Evolutionary conservation across 2,329 filamentous ascomycete species (phyloP).

Genomic region (Diaporthe velutina): DNA sequence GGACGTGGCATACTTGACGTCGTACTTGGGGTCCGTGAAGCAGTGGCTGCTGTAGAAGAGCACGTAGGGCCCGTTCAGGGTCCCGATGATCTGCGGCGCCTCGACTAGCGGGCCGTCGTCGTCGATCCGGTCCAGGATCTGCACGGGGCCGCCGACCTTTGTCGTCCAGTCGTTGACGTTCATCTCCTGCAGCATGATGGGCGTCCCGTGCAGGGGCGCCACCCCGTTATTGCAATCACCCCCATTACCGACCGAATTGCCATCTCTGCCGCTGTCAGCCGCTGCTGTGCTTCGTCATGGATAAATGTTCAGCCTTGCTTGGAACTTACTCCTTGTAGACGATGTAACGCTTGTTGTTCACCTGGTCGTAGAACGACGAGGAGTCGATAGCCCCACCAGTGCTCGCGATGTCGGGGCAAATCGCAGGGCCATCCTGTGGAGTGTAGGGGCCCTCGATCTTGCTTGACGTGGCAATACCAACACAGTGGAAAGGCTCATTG

Average conservation of each 20-base stretch:
- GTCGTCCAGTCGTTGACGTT: conserved; percentile 65
- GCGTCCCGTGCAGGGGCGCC: conserved; percentile 60
- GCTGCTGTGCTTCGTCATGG: neutral
- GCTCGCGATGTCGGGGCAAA: conserved; percentile 61
- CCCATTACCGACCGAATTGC: conserved; percentile 63
- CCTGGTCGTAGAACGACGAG: conserved; percentile 67
- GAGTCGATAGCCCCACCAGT: conserved; percentile 74
- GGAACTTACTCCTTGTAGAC: conserved; percentile 64
- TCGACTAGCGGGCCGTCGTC: conserved; percentile 70
- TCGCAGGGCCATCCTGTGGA: conserved; percentile 60
- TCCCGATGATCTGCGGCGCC: conserved; percentile 66
- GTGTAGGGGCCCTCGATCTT: conserved; percentile 65
- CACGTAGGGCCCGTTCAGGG: conserved; percentile 64
- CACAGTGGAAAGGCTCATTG: conserved; percentile 62
- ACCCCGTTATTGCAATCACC: conserved; percentile 60
- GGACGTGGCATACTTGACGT: conserved; percentile 68
- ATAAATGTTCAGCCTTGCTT: neutral
- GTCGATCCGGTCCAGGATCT: conserved; percentile 59
- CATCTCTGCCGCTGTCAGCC: conserved; percentile 60
- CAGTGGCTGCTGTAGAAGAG: conserved; percentile 75
- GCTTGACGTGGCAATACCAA: conserved; percentile 67
- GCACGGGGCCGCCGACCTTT: conserved; percentile 60
- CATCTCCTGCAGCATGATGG: conserved; percentile 69
- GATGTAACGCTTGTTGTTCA: conserved; percentile 67
- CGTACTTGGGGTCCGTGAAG: conserved; percentile 66